Evolutionary conservation across 208 protist genomes (phyloP), one percentile per base, ranked within the genome.

Genomic region (Acanthamoeba triangularis): DNA sequence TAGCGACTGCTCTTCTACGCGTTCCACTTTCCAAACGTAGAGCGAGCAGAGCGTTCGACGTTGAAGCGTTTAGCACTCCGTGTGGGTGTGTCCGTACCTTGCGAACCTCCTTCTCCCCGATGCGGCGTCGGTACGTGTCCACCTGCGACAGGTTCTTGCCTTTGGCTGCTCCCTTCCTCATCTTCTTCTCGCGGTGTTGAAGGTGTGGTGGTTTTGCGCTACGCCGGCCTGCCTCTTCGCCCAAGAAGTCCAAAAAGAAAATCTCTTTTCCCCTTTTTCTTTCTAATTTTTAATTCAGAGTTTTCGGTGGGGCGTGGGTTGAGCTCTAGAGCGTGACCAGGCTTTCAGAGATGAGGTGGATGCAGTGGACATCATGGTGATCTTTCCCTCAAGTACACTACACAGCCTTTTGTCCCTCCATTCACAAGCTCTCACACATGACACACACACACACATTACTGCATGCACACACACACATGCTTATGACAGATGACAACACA

Each of bases 91-190:
- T 0, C 16, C 65, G 37, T 52, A 84, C 74, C 74, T 84, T 84
- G 74, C 74, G 74, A 37, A 52, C 52, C 74, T 84, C 74, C 74
- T 84, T 84, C 44, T 84, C 74, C 2, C 74, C 74, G 44, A 84
- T 84, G 74, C 74, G 74, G 74, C 74, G 74, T 33, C 74, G 35
- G 74, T 84, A 84, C 10, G 23, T 54, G 74, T 84, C 74, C 30
- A 84, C 74, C 20, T 84, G 30, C 7, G 74, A 84, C 74, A 84
- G 3, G 41, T 35, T 84, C 7, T 84, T 84, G 4, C 74, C 74
- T 41, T 78, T 35, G n/a, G 69, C 1, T 10, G 69, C 35, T 20
- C 69, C 69, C 30, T 44, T 78, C 69, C 28, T 78, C 67, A 74
- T 74, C 61, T 69, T 69, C 61, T 30, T 23, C n/a, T 30, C 4